phyloP scores from a whole-genome alignment of 2,329 filamentous ascomycete species.

The Aspergillus sp. region DNA sequence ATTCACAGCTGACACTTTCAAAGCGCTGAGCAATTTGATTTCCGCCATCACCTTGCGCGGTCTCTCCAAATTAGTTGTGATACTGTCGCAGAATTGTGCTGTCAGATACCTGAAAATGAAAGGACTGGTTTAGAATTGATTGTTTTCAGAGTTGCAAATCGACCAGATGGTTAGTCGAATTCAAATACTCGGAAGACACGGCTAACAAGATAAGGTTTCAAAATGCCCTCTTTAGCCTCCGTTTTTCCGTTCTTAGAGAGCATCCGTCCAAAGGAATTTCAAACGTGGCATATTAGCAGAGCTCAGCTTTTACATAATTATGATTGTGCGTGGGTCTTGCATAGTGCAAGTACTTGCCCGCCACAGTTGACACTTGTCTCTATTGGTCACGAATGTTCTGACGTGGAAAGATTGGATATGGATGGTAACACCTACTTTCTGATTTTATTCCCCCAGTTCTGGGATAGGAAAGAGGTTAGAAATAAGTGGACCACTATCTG shows the following conservation, averaged over 20 bases:
- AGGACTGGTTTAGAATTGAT: constrained; percentile 4
- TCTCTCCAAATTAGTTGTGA: not conserved
- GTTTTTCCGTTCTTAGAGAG: not conserved
- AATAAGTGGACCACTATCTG: no score
- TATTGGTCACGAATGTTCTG: no score
- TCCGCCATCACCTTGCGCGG: not conserved
- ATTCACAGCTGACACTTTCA: constrained; percentile 1
- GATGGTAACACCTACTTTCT: no score
- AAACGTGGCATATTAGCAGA: not conserved
- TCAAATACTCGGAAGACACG: not conserved
- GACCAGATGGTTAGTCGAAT: constrained; percentile 6
- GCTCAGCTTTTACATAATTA: not conserved
- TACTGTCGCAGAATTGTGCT: not conserved
- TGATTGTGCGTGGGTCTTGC: no score
- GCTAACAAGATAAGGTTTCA: no score
- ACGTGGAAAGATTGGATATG: no score
- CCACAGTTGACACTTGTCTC: no score
- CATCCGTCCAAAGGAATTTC: not conserved
- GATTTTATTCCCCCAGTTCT: no score
- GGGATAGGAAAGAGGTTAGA: no score
- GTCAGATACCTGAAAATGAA: not conserved
- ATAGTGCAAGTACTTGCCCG: no score
- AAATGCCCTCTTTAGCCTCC: not conserved
- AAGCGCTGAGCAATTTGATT: not conserved
- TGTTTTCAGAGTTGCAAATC: constrained; percentile 1